Base-by-base conservation (phyloP, 495 filamentous ascomycete species). In the Lasiosphaeria miniovina region DNA sequence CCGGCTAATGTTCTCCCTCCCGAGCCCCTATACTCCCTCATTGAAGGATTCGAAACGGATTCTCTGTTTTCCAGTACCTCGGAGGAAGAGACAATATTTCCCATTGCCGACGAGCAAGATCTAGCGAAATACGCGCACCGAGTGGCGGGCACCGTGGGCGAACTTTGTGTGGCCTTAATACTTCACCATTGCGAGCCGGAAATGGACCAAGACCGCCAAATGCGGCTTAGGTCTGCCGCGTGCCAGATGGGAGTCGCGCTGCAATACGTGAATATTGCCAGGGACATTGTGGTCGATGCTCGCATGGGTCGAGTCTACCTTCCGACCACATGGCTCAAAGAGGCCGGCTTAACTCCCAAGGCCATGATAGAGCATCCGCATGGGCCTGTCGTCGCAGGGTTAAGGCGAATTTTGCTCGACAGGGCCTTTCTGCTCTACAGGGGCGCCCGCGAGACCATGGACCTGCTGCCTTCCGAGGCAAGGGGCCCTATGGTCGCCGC, bases 231-330 rank as follows among this genome's bases (percentile, higher is more conserved):
- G 3, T 54, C 68, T 8, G 78, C 84, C 5, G 84, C 83, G 6
- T 69, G 74, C 6, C 75, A 73, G 2, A 89, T 89, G 87, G 87
- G 87, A 0, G 75, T 84, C 46, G 86, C 87, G 15, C 68, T 90
- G 35, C 87, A 90, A 60, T 88, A 84, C 61, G 79, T 89, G 54
- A 90, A 89, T 58, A 88, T 90, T 60, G 83, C 87, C 33, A 83
- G 87, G 7, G 87, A 90, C 61, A 84, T 89, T 24, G 59, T 67
- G 8, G 81, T 83, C 5, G 87, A 89, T 67, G 82, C 87, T 1
- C 67, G 65, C 8, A 84, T 86, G 41, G 74, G 74, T 0, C 78
- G 87, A 5, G 85, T 87, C 6, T 90, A 90, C 64, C 56, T 89
- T 4, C 87, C 87, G 0, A 74, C 74, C 0, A 69, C 59, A 2